Evolutionary conservation across 2,329 filamentous ascomycete species (phyloP), one percentile per base, ranked within the genome.

Genomic region (Ophiosphaerella herpotricha): DNA sequence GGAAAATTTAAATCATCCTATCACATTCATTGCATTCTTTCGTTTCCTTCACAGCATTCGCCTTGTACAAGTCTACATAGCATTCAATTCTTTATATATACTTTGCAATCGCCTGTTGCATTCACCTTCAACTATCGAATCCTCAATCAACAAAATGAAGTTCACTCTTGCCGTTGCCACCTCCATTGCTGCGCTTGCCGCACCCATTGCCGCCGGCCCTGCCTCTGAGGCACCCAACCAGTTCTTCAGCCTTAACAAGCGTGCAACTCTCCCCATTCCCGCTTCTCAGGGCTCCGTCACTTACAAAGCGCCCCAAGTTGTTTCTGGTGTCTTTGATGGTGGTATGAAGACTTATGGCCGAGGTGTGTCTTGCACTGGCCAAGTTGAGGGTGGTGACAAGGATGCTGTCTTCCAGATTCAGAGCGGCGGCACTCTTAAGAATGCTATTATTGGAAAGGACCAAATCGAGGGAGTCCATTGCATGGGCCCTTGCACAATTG

Each of bases 361-460:
- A 55, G 68, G 68, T 48, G 57, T 53, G 12, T 50, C 38, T 18
- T 80, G 78, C 69, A 71, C 62, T 16, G 74, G 67, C 14, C 75
- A 80, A 46, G 61, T 60, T 8, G 78, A 80, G 59, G 77, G 77
- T 47, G 75, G 71, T 42, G 67, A 76, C 48, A 52, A 67, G 0
- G 78, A 80, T 43, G 77, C 80, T 39, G 80, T 83, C 64, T 83
- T 83, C 75, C 72, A 79, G 53, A 71, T 83, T 44, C 72, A 77
- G 63, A 70, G 76, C 43, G 80, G 80, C 26, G 81, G 75, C 26
- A 79, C 77, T 18, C 70, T 83, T 36, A 77, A 75, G 62, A 83
- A 83, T 63, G 80, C 77, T 67, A 82, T 83, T 68, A 82, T 83
- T 49, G 80, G 81, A 18, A 72, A 74, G 42, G 74, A 77, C 54